Evolutionary conservation across 768 basidiomycete genomes (phyloP), one percentile per base, ranked within the genome.

Genomic region (Galerina marginata): DNA sequence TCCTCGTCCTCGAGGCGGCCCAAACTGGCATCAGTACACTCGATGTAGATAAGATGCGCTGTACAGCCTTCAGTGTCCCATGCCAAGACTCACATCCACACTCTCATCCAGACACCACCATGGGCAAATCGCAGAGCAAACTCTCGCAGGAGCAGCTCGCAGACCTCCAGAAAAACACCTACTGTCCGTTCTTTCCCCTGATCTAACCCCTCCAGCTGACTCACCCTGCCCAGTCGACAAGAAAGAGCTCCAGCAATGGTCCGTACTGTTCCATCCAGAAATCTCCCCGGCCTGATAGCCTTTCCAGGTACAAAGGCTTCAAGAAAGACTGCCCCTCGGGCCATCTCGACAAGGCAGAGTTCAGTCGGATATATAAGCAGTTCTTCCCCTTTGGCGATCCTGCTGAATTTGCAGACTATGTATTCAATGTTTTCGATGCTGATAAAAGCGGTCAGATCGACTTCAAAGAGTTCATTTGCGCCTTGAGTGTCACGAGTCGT

Each of bases 351-450:
- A 97, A 94, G 82, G 81, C 86, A 57, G 96, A 96, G 74, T 99
- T 99, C 79, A 85, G 91, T 70, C 89, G 91, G 75, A 99, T 99
- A 82, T 99, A 99, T 85, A 95, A 95, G 73, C 97, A 99, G 75
- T 99, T 99, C 90, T 99, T 99, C 83, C 97, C 97, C 25, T 99
- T 99, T 70, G 97, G 97, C 63, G 96, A 99, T 75, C 96, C 97
- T 7, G 87, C 81, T 60, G 92, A 96, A 73, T 99, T 99, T 71
- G 95, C 97, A 40, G 93, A 98, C 76, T 96, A 96, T 69, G 96
- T 99, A 70, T 99, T 99, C 84, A 95, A 97, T 70, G 96, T 98
- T 59, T 96, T 95, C 73, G 94, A 96, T 73, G 88, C 90, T 71
- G 93, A 96, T 81, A 89, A 91, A 83, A 96, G 93, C 76, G 94